Base-by-base conservation (phyloP, 805 yeast genomes). In the Saturnispora diversa region DNA sequence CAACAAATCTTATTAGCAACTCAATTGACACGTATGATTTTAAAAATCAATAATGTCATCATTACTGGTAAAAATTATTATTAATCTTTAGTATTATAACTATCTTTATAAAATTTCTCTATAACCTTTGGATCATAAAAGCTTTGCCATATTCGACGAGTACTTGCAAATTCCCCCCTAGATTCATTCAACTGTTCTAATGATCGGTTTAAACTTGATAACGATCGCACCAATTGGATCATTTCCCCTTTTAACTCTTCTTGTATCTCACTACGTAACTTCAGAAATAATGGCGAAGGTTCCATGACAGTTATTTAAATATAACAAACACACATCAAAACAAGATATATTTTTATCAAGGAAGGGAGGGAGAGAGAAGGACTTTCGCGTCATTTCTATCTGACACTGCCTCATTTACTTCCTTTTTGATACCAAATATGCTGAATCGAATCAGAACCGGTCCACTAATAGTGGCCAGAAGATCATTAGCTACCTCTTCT, bases 1-100 rank as follows among this genome's bases (percentile, higher is more conserved):
- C 97, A 92, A 64, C 99, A 92, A 66, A 74, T 92, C 50, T 66
- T 85, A 59, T 72, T 92, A 61, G 98, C 98, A 35, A 92, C 99
- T 11, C 99, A 92, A 67, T 74, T 92, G 60, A 87, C 97, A 43
- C 78, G 98, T 68, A 92, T 92, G 98, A 87, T 92, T 48, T 73
- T 92, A 59, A 92, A 92, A 71, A 92, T 92, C 59, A 94, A 92
- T 63, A 90, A 90, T 62, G 98, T 92, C 44, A 92, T 92, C 55
- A 80, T 90, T 51, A 83, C 61, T 35, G 64, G 63, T 28, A 52
- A 56, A 40, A 57, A 51, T 33, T 57, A 58, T 37, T 57, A 55
- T 25, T 59, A 47, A 39, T 35, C 22, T 17, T 19, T 43, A 26
- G n/a, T 20, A 16, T 27, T 16, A 37, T 29, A 29, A 34, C 42